These are phyloP conservation scores for Rhynchospora tenuis DNA, from an alignment of 176 grass and related monocot species.

Conservation along the genomic window DNA sequence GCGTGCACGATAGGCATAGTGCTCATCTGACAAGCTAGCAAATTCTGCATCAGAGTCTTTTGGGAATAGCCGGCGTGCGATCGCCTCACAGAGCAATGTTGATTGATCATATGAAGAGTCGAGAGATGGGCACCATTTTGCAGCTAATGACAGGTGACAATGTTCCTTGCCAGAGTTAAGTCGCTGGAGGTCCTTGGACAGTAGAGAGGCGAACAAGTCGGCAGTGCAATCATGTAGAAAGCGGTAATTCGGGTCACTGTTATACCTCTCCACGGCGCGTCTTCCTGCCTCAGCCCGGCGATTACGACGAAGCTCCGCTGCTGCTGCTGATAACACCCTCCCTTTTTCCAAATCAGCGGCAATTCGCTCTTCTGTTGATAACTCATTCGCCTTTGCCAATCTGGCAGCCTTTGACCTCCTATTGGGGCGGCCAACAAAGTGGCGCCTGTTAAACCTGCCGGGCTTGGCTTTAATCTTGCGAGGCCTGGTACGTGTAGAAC, in stretches of 20 bases:
- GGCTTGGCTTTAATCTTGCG: constrained; percentile 19
- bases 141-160: constrained; percentile 47
- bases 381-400: background rate
- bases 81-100: constrained; percentile 60
- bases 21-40: constrained; percentile 24
- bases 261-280: constrained; percentile 41
- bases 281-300: constrained; percentile 31
- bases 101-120: constrained; percentile 50
- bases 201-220: constrained; percentile 47
- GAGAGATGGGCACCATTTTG: constrained; percentile 68
- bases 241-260: constrained; percentile 37
- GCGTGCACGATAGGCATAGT: constrained; percentile 59
- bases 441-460: background rate
- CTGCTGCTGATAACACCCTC: background rate
- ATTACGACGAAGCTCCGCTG: constrained; percentile 30
- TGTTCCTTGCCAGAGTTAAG: constrained; percentile 29
- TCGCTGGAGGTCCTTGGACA: constrained; percentile 44
- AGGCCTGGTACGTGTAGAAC: constrained; percentile 34
- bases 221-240: constrained; percentile 48
- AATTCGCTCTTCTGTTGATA: constrained; percentile 33
- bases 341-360: constrained; percentile 33
- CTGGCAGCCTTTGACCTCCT: background rate
- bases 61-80: constrained; percentile 54
- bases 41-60: constrained; percentile 35
- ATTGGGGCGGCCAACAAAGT: background rate